Percentiles rank a stretch among this genome's conserved stretches.
Evolutionary conservation across 768 basidiomycete species (phyloP).

Genomic region (Leccinum longicurvipes): DNA sequence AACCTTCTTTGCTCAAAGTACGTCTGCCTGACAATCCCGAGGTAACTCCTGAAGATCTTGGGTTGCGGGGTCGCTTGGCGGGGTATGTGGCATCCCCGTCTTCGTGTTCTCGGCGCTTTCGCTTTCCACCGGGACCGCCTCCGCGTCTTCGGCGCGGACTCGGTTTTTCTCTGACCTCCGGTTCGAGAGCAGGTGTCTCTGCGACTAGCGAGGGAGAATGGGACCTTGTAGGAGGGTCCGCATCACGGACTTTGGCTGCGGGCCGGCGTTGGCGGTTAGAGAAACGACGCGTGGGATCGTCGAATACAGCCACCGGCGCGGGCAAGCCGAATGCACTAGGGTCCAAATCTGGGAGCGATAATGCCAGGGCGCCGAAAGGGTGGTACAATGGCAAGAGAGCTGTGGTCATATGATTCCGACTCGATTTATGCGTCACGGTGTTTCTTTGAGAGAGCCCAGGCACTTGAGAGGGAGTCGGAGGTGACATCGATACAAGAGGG

Average conservation of each 20-base stretch:
- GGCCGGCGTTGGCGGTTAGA: slow-evolving; percentile 47
- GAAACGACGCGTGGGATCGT: slow-evolving; percentile 41
- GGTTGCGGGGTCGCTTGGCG: slow-evolving; percentile 60
- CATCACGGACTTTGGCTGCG: slow-evolving; percentile 49
- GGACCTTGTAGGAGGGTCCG: slow-evolving; percentile 32
- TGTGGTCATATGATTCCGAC: slow-evolving; percentile 29
- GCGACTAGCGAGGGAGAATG: slow-evolving; percentile 9
- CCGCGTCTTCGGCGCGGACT: slow-evolving; percentile 50
- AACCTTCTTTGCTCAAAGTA: slow-evolving; percentile 37
- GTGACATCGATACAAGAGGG: slow-evolving; percentile 7
- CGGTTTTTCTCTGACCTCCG: slow-evolving; percentile 40
- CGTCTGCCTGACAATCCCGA: slow-evolving; percentile 14
- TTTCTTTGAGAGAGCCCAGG: slow-evolving; percentile 15
- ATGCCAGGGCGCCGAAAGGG: slow-evolving; percentile 58
- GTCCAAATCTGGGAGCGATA: slow-evolving; percentile 64
- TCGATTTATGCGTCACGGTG: slow-evolving; percentile 15
- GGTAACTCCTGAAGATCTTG: slow-evolving; percentile 37
- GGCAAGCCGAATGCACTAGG: slow-evolving; percentile 56
- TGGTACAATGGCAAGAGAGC: slow-evolving; percentile 65
- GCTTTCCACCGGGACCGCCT: slow-evolving; percentile 41
- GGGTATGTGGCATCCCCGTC: slow-evolving; percentile 68
- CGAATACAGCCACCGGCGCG: slow-evolving; percentile 40
- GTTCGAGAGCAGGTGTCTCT: slow-evolving; percentile 9
- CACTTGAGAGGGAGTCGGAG: slow-evolving; percentile 11
- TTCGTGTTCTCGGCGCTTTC: slow-evolving; percentile 58